These are phyloP conservation scores for Phyllosticta citriasiana DNA, from an alignment of 2,329 filamentous ascomycete species.

Conservation along the genomic window DNA sequence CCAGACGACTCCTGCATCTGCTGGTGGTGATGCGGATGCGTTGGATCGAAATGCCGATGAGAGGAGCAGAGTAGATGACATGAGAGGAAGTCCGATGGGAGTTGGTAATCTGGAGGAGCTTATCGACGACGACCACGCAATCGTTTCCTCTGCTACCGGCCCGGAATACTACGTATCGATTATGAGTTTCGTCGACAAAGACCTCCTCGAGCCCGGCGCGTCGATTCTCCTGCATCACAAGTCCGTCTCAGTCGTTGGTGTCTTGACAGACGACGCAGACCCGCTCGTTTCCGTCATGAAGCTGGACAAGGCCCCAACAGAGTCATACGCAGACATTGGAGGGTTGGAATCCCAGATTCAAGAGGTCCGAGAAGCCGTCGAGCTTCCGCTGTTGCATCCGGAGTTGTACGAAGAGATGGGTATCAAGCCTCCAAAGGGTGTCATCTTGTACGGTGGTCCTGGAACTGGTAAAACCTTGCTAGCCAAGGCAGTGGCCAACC, in stretches of 20 bases:
- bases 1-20: constrained; percentile 48
- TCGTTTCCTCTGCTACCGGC: constrained; percentile 93
- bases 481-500: constrained; percentile 95
- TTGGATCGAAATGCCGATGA: constrained; percentile 89
- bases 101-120: constrained; percentile 96
- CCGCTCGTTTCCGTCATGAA: constrained; percentile 98
- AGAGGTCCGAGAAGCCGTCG: constrained; percentile 93
- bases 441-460: constrained; percentile 94
- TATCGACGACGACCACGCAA: constrained; percentile 98
- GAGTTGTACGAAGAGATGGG: constrained; percentile 99
- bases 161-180: constrained; percentile 99
- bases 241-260: constrained; percentile 93
- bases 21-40: constrained; percentile 60
- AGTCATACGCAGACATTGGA: constrained; percentile 97
- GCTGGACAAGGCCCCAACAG: constrained; percentile 94
- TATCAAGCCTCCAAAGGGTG: constrained; percentile 98
- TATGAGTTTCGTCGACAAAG: constrained; percentile 99
- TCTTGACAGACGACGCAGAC: constrained; percentile 91
- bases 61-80: constrained; percentile 88
- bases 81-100: constrained; percentile 97
- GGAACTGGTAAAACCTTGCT: constrained; percentile 95
- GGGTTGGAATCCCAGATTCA: constrained; percentile 92
- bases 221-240: constrained; percentile 96
- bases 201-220: constrained; percentile 88
- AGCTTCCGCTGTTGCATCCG: constrained; percentile 86